Evolutionary conservation across 106 monocot species (phyloP).

Genomic region (Chionographis japonica): DNA sequence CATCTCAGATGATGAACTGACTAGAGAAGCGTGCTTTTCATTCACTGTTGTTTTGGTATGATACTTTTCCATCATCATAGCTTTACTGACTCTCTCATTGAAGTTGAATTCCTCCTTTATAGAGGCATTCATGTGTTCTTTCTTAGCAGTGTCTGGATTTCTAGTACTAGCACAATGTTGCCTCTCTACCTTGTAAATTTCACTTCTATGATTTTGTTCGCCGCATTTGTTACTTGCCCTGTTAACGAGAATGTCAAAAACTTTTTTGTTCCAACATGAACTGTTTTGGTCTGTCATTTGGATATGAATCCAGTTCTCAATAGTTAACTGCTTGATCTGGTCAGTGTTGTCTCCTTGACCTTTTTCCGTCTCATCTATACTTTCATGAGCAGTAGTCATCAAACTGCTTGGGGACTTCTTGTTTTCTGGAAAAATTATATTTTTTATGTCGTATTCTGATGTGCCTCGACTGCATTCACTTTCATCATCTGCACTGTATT

Average conservation of each 20-base stretch:
- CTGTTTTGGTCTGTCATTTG: conserved; percentile 10
- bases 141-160: not conserved
- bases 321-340: not conserved
- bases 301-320: conserved; percentile 21
- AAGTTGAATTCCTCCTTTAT: conserved; percentile 1
- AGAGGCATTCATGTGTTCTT: not conserved
- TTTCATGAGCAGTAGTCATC: not conserved
- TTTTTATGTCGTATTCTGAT: conserved; percentile 51
- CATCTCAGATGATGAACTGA: not conserved
- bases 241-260: conserved; percentile 10
- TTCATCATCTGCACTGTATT: conserved; percentile 13
- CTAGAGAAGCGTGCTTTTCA: conserved; percentile 1
- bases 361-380: not conserved
- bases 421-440: conserved; percentile 38
- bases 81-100: not conserved
- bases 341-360: not conserved
- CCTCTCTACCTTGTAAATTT: not conserved
- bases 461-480: conserved; percentile 35
- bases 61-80: not conserved
- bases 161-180: not conserved
- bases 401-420: conserved; percentile 17
- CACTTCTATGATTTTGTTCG: not conserved
- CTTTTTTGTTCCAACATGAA: conserved; percentile 11
- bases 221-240: not conserved
- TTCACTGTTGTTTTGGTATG: not conserved